These are phyloP conservation scores for Carallia brachiata DNA, from an alignment of 345 rosid species.

Conservation along the genomic window DNA sequence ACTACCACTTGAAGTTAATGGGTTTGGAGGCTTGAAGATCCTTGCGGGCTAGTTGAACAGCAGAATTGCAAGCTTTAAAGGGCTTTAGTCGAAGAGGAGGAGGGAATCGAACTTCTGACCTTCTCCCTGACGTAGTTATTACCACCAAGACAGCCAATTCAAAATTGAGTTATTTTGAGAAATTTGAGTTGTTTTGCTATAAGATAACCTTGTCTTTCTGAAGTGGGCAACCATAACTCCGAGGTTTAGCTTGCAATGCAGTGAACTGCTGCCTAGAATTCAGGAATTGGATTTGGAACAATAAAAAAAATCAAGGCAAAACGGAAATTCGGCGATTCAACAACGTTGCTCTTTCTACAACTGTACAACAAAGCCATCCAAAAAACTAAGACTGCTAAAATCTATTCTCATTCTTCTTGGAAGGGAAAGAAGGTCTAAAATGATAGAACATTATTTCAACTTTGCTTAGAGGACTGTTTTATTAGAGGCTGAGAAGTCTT, in stretches of 20 bases:
- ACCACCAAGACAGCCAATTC: too few relatives aligned
- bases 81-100: background rate
- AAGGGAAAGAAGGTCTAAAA: conserved; percentile 2
- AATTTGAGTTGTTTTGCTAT: background rate
- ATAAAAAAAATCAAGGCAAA: background rate
- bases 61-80: background rate
- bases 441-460: conserved; percentile 24
- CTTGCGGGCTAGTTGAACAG: background rate
- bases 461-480: conserved; percentile 67
- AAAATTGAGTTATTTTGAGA: background rate
- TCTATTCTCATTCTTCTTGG: conserved; percentile 6
- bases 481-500: conserved; percentile 86
- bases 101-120: too few relatives aligned
- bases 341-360: conserved; percentile 37
- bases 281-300: conserved; percentile 1
- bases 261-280: conserved; percentile 7
- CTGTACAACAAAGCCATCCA: conserved; percentile 53
- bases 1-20: background rate
- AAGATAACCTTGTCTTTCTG: background rate
- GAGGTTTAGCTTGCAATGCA: background rate
- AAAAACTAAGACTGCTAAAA: conserved; percentile 13
- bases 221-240: background rate
- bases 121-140: too few relatives aligned
- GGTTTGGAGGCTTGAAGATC: background rate
- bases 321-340: conserved; percentile 25